Evolutionary conservation across 768 basidiomycete species (phyloP).

Genomic region (Serendipita sp.): DNA sequence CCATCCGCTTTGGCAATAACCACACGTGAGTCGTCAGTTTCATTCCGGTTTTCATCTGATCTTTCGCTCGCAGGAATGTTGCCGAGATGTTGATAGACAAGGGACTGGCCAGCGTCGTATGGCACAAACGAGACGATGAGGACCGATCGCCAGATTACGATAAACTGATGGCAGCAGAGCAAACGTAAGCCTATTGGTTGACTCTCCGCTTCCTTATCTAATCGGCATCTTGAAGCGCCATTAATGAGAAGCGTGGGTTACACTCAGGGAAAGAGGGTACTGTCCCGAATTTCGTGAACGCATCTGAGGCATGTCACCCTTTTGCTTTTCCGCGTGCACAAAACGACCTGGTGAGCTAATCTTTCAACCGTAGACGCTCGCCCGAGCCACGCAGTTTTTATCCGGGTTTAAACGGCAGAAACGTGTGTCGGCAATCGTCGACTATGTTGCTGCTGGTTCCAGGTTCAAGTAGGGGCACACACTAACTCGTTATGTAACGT

Average conservation of each 20-base stretch:
- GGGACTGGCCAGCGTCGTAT: constrained; percentile 74
- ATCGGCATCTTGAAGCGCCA: constrained; percentile 36
- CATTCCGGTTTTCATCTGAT: neutral
- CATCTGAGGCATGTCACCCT: constrained; percentile 56
- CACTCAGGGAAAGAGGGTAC: constrained; percentile 86
- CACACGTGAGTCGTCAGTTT: constrained; percentile 42
- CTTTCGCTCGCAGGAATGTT: constrained; percentile 46
- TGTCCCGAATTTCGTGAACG: constrained; percentile 68
- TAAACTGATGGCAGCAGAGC: constrained; percentile 89
- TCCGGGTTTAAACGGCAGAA: constrained; percentile 85
- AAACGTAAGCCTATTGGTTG: constrained; percentile 32
- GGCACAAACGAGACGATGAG: constrained; percentile 91
- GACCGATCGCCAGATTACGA: constrained; percentile 93
- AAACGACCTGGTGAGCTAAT: neutral
- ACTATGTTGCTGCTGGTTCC: constrained; percentile 87
- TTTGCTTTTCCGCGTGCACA: no score
- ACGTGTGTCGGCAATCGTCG: constrained; percentile 68
- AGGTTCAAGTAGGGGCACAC: constrained; percentile 62
- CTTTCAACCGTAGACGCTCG: constrained; percentile 30
- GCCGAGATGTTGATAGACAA: constrained; percentile 90
- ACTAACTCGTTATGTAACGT: neutral
- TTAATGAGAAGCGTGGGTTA: constrained; percentile 60
- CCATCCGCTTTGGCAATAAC: constrained; percentile 68
- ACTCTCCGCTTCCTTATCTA: constrained; percentile 9
- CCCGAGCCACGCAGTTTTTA: constrained; percentile 73